These are phyloP conservation scores for Zarea fungicola DNA, from an alignment of 2,329 filamentous ascomycete genomes.

Conservation along the genomic window DNA sequence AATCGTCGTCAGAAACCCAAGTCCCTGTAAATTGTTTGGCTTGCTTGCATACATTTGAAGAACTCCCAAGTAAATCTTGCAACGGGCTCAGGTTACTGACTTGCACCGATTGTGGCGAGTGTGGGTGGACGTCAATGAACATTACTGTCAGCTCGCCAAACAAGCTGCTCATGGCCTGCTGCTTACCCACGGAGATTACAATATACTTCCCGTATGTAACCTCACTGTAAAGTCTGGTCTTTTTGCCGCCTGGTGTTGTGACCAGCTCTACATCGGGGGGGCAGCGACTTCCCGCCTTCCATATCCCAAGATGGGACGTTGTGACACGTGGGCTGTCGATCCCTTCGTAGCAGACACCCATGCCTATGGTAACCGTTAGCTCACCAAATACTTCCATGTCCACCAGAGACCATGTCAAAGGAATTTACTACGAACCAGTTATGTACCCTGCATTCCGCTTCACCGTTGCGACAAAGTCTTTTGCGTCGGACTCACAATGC, in stretches of 20 bases:
- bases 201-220: slow-evolving; percentile 28
- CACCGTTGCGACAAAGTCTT: slow-evolving; percentile 42
- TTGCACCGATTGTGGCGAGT: no score
- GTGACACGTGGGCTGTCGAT: slow-evolving; percentile 30
- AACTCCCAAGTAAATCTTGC: no score
- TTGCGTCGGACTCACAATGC: slow-evolving; percentile 38
- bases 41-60: not conserved
- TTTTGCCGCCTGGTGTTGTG: slow-evolving; percentile 7
- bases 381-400: no score
- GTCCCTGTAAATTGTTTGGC: slow-evolving; percentile 25
- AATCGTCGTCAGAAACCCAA: slow-evolving; percentile 22
- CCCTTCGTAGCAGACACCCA: slow-evolving; percentile 37
- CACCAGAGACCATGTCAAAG: no score
- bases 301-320: slow-evolving; percentile 29
- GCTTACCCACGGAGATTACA: slow-evolving; percentile 20
- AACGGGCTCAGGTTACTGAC: slow-evolving; percentile 2
- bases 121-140: no score
- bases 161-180: not conserved
- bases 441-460: slow-evolving; percentile 44
- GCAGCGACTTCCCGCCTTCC: slow-evolving; percentile 33
- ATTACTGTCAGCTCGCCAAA: no score
- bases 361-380: no score
- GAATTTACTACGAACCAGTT: no score
- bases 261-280: slow-evolving; percentile 34
- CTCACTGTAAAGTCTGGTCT: slow-evolving; percentile 26